Conservation (phyloP, 1,284 basidiomycete species). For the Peniophora sp. region DNA sequence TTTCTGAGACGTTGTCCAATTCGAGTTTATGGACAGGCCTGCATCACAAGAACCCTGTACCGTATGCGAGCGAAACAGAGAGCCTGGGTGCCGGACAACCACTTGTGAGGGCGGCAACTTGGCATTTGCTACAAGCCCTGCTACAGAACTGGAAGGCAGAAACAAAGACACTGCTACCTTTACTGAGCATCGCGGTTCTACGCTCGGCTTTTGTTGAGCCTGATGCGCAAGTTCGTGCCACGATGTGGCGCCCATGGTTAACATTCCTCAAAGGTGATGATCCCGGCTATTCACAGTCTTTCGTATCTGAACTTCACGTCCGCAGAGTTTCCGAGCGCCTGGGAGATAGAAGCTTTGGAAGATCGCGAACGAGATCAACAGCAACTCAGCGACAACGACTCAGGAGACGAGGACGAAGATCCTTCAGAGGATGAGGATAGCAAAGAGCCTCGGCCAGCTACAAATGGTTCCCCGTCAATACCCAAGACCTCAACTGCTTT, state of each 20-base stretch:
- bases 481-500: conserved; percentile 42
- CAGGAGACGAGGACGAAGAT: conserved; percentile 19
- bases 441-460: conserved; percentile 13
- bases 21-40: conserved; percentile 54
- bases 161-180: conserved; percentile 30
- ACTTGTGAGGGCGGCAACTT: conserved; percentile 58
- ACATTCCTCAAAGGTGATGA: conserved; percentile 59
- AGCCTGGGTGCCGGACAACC: conserved; percentile 58
- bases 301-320: neutral
- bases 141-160: conserved; percentile 33
- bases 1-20: conserved; percentile 38
- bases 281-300: neutral
- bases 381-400: conserved; percentile 15
- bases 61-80: conserved; percentile 32
- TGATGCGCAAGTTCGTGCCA: conserved; percentile 56
- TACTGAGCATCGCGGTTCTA: conserved; percentile 54
- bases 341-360: conserved; percentile 38
- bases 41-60: conserved; percentile 32
- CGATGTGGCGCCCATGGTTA: conserved; percentile 66
- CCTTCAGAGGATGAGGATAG: conserved; percentile 19
- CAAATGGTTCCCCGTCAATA: neutral
- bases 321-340: conserved; percentile 55
- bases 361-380: conserved; percentile 9
- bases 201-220: conserved; percentile 74
- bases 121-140: conserved; percentile 41